Evolutionary conservation across 495 filamentous ascomycete species (phyloP).

Genomic region (Peziza echinospora): DNA sequence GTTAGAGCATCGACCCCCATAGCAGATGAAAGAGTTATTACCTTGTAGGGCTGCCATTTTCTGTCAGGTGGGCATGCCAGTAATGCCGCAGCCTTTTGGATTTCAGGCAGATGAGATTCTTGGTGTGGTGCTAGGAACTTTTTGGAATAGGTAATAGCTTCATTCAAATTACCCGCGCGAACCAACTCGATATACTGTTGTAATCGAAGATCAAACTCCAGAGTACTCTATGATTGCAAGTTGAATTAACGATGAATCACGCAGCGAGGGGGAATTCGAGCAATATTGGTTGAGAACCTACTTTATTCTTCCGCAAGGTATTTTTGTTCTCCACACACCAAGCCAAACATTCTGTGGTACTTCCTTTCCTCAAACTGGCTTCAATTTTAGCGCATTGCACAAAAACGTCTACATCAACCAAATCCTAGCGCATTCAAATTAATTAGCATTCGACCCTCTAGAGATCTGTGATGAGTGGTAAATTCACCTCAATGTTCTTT

Average conservation of each 20-base stretch:
- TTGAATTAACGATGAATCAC: not conserved
- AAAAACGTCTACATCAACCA: conserved; percentile 83
- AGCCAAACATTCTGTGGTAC: conserved; percentile 51
- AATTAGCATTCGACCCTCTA: not conserved
- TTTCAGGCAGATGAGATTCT: conserved; percentile 44
- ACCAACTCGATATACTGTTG: conserved; percentile 91
- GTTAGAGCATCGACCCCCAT: not conserved
- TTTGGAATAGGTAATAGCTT: conserved; percentile 60
- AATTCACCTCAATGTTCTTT: conserved; percentile 46
- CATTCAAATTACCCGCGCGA: conserved; percentile 40
- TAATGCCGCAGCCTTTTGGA: conserved; percentile 53
- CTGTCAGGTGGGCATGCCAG: conserved; percentile 51
- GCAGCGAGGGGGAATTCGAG: not conserved
- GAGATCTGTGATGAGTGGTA: conserved; percentile 19
- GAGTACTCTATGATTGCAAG: conserved; percentile 36
- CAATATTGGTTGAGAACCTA: conserved; percentile 29
- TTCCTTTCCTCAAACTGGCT: conserved; percentile 44
- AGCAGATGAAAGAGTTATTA: conserved; percentile 18
- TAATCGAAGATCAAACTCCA: conserved; percentile 84
- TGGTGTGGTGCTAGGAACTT: conserved; percentile 51
- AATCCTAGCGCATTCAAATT: conserved; percentile 23
- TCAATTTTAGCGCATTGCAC: conserved; percentile 57
- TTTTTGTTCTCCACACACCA: conserved; percentile 91
- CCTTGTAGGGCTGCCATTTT: conserved; percentile 38
- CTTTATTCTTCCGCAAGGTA: conserved; percentile 61